These are phyloP conservation scores for Apiospora rasikravindrae DNA, from an alignment of 2,329 filamentous ascomycete genomes.

Conservation along the genomic window DNA sequence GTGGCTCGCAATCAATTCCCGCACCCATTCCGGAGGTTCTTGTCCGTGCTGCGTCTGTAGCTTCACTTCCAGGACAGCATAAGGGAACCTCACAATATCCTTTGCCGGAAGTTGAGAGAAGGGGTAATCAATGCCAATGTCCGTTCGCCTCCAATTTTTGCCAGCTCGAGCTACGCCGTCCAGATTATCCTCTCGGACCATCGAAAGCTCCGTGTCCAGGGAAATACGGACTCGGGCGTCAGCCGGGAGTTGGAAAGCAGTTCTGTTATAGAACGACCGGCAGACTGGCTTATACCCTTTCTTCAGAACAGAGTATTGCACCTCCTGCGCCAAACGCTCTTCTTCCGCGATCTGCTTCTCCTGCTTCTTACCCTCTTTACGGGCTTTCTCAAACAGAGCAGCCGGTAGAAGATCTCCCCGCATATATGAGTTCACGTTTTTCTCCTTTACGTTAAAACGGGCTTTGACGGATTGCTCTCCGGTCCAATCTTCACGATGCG, in stretches of 20 bases:
- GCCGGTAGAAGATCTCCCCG: constrained; percentile 82
- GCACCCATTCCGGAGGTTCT: constrained; percentile 95
- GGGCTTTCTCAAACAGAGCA: constrained; percentile 93
- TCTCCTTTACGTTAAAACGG: constrained; percentile 93
- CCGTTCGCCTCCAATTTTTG: constrained; percentile 94
- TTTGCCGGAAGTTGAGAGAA: constrained; percentile 86
- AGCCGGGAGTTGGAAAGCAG: constrained; percentile 94
- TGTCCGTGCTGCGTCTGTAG: constrained; percentile 95
- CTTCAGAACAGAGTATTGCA: constrained; percentile 91
- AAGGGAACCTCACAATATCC: constrained; percentile 91
- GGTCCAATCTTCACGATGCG: constrained; percentile 98
- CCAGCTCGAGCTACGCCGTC: constrained; percentile 79
- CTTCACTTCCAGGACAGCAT: constrained; percentile 96
- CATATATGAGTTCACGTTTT: constrained; percentile 93
- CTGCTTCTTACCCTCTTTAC: constrained; percentile 93
- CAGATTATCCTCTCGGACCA: constrained; percentile 94
- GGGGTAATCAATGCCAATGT: constrained; percentile 95
- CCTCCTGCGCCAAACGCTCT: constrained; percentile 86
- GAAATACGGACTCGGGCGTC: constrained; percentile 97
- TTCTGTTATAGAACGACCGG: constrained; percentile 96
- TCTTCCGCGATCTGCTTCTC: constrained; percentile 90
- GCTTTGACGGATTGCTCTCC: constrained; percentile 99
- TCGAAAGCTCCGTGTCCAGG: constrained; percentile 92
- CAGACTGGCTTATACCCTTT: constrained; percentile 88
- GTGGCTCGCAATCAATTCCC: constrained; percentile 89